A percentile compares a stretch with the other conserved stretches of the same genome.
Evolutionary conservation across 1,139 yeast genomes (phyloP).

Genomic region (Hyphopichia khmerensis): DNA sequence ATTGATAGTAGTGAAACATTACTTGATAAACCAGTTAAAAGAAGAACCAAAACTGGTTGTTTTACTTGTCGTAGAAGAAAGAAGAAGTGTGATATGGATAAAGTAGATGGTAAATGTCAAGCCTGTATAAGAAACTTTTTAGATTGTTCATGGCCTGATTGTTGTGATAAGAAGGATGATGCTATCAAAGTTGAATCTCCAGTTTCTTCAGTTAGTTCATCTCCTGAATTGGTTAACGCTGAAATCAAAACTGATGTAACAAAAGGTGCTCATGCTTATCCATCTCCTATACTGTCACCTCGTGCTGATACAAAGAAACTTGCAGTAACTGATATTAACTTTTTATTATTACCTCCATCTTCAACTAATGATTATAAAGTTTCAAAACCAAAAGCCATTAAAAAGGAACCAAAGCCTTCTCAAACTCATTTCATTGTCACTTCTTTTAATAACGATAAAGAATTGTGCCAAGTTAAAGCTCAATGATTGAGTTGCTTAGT

Average conservation of each 20-base stretch:
- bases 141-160: slow-evolving; percentile 46
- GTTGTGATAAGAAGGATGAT: slow-evolving; percentile 1
- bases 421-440: slow-evolving; percentile 20
- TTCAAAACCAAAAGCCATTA: slow-evolving; percentile 1
- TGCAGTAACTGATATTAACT: slow-evolving; percentile 4
- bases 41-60: slow-evolving; percentile 45
- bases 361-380: slow-evolving; percentile 2
- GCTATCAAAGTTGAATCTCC: neutral
- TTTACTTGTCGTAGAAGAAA: slow-evolving; percentile 46
- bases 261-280: slow-evolving; percentile 13
- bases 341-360: slow-evolving; percentile 3
- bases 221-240: slow-evolving; percentile 2
- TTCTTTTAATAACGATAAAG: slow-evolving; percentile 24
- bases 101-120: slow-evolving; percentile 46
- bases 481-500: neutral
- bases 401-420: neutral
- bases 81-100: slow-evolving; percentile 48
- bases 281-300: slow-evolving; percentile 14
- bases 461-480: slow-evolving; percentile 24
- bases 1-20: slow-evolving; percentile 4
- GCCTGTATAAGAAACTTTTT: slow-evolving; percentile 48
- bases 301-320: neutral
- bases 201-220: neutral
- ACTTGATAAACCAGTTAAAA: slow-evolving; percentile 14
- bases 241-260: slow-evolving; percentile 4